Conservation (phyloP, 495 filamentous ascomycete species). For the Eremomyces bilateralis region DNA sequence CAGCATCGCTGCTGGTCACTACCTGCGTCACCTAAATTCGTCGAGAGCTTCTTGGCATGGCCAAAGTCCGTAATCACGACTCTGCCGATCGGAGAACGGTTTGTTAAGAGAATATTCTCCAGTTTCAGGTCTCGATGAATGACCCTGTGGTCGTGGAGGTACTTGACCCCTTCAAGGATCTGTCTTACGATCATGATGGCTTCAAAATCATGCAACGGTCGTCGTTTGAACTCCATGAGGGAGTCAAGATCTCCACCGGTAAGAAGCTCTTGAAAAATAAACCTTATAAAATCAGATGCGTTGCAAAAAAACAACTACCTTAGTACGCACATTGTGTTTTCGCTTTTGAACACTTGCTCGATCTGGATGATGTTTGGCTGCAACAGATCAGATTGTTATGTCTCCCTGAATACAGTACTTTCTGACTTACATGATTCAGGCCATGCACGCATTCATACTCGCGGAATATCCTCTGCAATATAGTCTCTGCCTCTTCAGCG, state of each 20-base stretch:
- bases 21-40: constrained; percentile 2
- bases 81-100: constrained; percentile 19
- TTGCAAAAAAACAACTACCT: background rate
- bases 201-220: constrained; percentile 27
- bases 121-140: constrained; percentile 52
- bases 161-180: constrained; percentile 35
- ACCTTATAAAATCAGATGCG: constrained; percentile 5
- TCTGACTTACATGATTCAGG: constrained; percentile 9
- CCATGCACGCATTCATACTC: constrained; percentile 17
- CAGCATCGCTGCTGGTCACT: constrained; percentile 27
- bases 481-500: constrained; percentile 1
- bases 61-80: constrained; percentile 62
- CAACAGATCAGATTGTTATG: too few species aligned
- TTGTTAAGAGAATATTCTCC: constrained; percentile 43
- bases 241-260: constrained; percentile 45
- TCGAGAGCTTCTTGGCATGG: constrained; percentile 26
- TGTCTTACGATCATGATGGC: constrained; percentile 34
- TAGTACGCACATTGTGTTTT: background rate
- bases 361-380: constrained; percentile 27
- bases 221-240: constrained; percentile 28
- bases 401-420: background rate
- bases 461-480: constrained; percentile 2
- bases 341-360: constrained; percentile 19
- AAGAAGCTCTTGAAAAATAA: constrained; percentile 24
- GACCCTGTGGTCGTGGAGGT: constrained; percentile 33